Percentiles rank a stretch among this genome's conserved stretches.
These are phyloP conservation scores for Nakazawaea pomicola DNA, from an alignment of 805 yeast genomes.

Conservation along the genomic window DNA sequence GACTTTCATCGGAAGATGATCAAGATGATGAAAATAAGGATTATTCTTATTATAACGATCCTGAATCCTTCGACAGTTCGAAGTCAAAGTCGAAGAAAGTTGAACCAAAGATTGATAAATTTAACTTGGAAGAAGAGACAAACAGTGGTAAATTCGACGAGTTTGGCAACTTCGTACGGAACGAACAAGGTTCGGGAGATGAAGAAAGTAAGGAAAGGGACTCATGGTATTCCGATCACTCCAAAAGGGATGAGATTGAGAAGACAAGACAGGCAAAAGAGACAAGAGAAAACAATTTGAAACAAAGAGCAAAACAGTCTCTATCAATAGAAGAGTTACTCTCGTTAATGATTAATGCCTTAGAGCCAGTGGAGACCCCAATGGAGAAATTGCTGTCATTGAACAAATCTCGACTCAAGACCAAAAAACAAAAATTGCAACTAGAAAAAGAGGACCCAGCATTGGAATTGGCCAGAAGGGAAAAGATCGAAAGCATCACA, in stretches of 20 bases:
- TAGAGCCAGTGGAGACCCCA: conserved; percentile 58
- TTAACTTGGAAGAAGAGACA: conserved; percentile 51
- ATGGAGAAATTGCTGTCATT: conserved; percentile 47
- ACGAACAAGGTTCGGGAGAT: conserved; percentile 26
- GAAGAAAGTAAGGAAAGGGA: conserved; percentile 34
- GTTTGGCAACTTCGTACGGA: conserved; percentile 52
- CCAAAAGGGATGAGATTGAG: conserved; percentile 18
- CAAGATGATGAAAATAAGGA: conserved; percentile 22
- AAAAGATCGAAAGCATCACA: conserved; percentile 36
- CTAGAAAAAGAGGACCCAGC: conserved; percentile 11
- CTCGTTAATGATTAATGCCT: conserved; percentile 30
- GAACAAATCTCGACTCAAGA: conserved; percentile 21
- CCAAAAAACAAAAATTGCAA: conserved; percentile 14
- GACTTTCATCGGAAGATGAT: too few species aligned
- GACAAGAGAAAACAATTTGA: conserved; percentile 21
- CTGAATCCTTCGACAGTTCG: conserved; percentile 20
- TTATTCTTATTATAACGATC: conserved; percentile 25
- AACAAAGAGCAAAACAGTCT: conserved; percentile 21
- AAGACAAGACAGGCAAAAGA: conserved; percentile 22
- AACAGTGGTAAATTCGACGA: conserved; percentile 57
- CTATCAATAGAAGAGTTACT: conserved; percentile 21
- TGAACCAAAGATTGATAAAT: conserved; percentile 53
- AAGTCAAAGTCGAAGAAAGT: conserved; percentile 13
- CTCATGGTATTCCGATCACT: conserved; percentile 20
- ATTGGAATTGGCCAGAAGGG: conserved; percentile 18